Conservation (phyloP, 2,329 filamentous ascomycete species). For the Fusarium sp. region DNA sequence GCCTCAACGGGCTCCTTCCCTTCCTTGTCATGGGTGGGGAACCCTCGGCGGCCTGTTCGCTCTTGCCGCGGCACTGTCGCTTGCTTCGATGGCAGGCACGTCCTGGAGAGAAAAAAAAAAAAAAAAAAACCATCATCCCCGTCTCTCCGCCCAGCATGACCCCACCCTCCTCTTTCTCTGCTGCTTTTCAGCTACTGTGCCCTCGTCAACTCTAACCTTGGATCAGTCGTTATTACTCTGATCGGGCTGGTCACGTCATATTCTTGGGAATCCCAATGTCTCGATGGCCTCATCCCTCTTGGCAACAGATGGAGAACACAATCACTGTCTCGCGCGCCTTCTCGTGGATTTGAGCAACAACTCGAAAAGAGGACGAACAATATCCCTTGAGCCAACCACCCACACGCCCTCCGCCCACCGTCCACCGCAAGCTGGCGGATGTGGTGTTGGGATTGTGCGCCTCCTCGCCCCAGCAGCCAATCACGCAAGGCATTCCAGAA, state of each 20-base stretch:
- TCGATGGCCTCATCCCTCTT: not conserved
- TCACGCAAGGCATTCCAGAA: slow-evolving; percentile 11
- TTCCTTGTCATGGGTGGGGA: slow-evolving; percentile 18
- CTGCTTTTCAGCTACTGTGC: slow-evolving; percentile 10
- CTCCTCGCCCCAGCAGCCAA: slow-evolving; percentile 39
- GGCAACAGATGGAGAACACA: not conserved
- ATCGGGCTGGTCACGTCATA: not conserved
- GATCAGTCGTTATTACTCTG: not conserved
- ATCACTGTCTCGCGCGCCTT: not conserved
- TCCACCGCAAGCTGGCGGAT: slow-evolving; percentile 39
- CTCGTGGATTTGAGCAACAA: slow-evolving; percentile 3
- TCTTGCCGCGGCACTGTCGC: slow-evolving; percentile 37
- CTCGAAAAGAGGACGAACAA: slow-evolving; percentile 20
- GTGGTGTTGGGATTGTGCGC: slow-evolving; percentile 40
- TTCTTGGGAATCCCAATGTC: not conserved
- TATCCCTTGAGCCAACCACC: slow-evolving; percentile 15
- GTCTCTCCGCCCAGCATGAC: slow-evolving; percentile 3
- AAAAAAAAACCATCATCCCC: not conserved
- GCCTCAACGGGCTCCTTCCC: slow-evolving; percentile 19
- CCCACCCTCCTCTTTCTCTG: slow-evolving; percentile 6
- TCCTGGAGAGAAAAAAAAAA: not conserved
- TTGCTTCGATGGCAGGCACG: slow-evolving; percentile 4
- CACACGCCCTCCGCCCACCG: slow-evolving; percentile 21
- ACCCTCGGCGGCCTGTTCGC: slow-evolving; percentile 24
- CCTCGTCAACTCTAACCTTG: slow-evolving; percentile 1